A percentile compares a stretch with the other conserved stretches of the same genome.
Evolutionary conservation across 352 stramenopile genomes (phyloP).

Genomic region (Hyaloperonospora arabidopsidis): DNA sequence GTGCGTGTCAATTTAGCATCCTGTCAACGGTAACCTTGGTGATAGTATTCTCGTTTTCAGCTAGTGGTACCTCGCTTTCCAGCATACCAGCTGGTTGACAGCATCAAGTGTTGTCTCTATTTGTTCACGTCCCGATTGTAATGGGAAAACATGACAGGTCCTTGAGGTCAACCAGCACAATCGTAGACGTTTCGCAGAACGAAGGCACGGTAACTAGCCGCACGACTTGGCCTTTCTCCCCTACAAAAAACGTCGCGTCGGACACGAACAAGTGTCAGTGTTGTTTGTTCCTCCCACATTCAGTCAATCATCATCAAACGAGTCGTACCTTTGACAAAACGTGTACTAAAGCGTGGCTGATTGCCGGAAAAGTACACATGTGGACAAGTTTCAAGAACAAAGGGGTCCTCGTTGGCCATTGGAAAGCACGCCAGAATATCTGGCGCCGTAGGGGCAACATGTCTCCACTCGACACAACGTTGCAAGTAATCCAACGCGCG

Average conservation of each 20-base stretch:
- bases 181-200: constrained; percentile 83
- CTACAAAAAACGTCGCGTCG: constrained; percentile 11
- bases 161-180: constrained; percentile 89
- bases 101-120: no score
- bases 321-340: constrained; percentile 45
- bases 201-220: constrained; percentile 87
- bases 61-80: no score
- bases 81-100: no score
- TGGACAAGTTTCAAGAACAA: constrained; percentile 82
- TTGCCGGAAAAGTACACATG: constrained; percentile 92
- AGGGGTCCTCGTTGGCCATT: constrained; percentile 86
- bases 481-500: constrained; percentile 47
- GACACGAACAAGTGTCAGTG: constrained; percentile 4
- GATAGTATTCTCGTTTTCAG: no score
- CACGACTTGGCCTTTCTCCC: constrained; percentile 38
- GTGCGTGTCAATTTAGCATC: no score
- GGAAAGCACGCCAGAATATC: constrained; percentile 89
- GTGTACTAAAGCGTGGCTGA: constrained; percentile 75
- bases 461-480: constrained; percentile 82
- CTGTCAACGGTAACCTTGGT: no score
- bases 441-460: constrained; percentile 90
- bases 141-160: constrained; percentile 67
- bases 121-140: constrained; percentile 28
- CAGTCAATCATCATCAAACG: neutral
- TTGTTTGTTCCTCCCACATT: neutral